phyloP scores from a whole-genome alignment of 257 asterid genomes.

The Solanum sparsipilum region DNA sequence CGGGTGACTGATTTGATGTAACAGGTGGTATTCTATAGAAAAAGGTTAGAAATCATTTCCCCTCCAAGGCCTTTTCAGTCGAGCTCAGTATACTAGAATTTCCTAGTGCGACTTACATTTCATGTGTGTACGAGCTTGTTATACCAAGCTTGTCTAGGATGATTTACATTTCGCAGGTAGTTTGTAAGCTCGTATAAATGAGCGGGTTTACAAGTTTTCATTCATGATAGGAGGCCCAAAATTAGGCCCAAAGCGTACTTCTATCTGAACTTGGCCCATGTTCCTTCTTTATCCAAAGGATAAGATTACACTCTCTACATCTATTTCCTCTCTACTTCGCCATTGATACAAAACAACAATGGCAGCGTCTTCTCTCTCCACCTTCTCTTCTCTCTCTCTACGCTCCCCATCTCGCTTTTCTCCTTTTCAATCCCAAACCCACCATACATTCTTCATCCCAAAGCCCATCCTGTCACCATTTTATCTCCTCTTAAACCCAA shows the following conservation, averaged over 20 bases:
- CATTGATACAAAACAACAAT: neutral
- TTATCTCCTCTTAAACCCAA: slow-evolving; percentile 16
- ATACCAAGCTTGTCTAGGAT: neutral
- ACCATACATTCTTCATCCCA: slow-evolving; percentile 3
- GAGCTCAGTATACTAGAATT: neutral
- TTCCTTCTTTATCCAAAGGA: neutral
- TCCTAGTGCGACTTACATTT: neutral
- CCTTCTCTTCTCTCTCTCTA: slow-evolving; percentile 46
- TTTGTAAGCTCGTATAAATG: neutral
- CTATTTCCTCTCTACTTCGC: neutral
- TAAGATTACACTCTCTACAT: neutral
- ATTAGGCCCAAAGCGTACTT: neutral
- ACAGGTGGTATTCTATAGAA: neutral
- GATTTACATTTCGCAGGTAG: neutral
- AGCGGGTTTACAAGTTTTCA: neutral
- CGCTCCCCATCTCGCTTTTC: slow-evolving; percentile 2
- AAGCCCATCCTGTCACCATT: neutral
- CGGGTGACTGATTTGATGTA: neutral
- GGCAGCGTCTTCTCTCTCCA: slow-evolving; percentile 33
- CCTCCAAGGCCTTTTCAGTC: neutral
- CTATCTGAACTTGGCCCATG: neutral
- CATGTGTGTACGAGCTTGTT: neutral
- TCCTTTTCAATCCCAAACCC: slow-evolving; percentile 14
- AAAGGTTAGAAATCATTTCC: neutral
- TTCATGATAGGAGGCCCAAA: neutral